Evolutionary conservation across 495 filamentous ascomycete species (phyloP).

Genomic region (Hyaloscypha finlandica): DNA sequence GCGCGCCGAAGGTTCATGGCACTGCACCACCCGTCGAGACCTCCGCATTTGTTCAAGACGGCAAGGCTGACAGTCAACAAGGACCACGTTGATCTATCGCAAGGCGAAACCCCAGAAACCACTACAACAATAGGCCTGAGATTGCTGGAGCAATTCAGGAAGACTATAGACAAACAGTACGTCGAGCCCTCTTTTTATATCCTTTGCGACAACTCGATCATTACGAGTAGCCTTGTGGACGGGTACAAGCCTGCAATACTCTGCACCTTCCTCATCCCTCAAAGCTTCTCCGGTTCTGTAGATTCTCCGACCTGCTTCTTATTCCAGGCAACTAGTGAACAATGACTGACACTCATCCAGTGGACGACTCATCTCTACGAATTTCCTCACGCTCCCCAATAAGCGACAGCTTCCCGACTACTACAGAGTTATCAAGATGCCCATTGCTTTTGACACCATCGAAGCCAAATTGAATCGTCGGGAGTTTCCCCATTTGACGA

Average conservation of each 20-base stretch:
- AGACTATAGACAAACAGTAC: slow-evolving; percentile 73
- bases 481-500: slow-evolving; percentile 62
- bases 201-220: slow-evolving; percentile 8
- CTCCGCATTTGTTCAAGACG: slow-evolving; percentile 15
- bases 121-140: slow-evolving; percentile 68
- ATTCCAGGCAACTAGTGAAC: background rate
- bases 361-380: slow-evolving; percentile 66
- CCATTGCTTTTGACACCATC: slow-evolving; percentile 74
- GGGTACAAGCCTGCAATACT: background rate
- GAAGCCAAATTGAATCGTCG: slow-evolving; percentile 65
- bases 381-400: slow-evolving; percentile 70
- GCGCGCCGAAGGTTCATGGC: slow-evolving; percentile 24
- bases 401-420: slow-evolving; percentile 67
- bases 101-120: slow-evolving; percentile 55
- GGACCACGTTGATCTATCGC: slow-evolving; percentile 18
- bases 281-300: background rate
- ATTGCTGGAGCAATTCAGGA: slow-evolving; percentile 64
- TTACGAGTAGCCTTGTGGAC: slow-evolving; percentile 17
- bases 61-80: slow-evolving; percentile 32
- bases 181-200: slow-evolving; percentile 29
- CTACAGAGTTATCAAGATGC: slow-evolving; percentile 69
- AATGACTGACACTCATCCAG: slow-evolving; percentile 38
- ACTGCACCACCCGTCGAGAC: slow-evolving; percentile 23
- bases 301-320: no score
- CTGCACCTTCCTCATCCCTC: background rate